Evolutionary conservation across 805 yeast genomes (phyloP), one percentile per base, ranked within the genome.

Genomic region (Candida boleticola): DNA sequence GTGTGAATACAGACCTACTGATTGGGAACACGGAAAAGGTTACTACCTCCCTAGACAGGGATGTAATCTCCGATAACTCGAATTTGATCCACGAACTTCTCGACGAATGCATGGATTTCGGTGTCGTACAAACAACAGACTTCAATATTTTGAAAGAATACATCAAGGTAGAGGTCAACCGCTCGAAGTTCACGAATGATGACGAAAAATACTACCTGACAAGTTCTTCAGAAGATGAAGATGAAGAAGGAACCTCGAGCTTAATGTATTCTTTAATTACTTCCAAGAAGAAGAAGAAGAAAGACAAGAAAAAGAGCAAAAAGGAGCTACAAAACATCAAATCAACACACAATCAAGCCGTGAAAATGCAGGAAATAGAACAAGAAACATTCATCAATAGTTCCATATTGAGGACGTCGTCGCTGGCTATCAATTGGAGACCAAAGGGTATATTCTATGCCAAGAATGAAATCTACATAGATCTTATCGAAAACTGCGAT

Each of bases 51-150:
- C 60, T 85, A 31, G 78, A 77, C 51, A 74, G 74, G 41, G 89
- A 83, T 41, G 53, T 79, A 14, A 76, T 88, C 2, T 64, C 77
- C 18, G 96, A 89, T 60, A 92, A 89, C 60, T 76, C 79, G 49
- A 80, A 82, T 26, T 68, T 89, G 37, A 76, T 89, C 5, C 84
- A 83, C 61, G 97, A 89, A 58, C 64, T 89, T n/a, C 62, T 89
- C 34, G 97, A 89, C 57, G 97, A 89, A 56, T 85, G 89, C 73
- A 76, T 87, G 79, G 97, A 89, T 60, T 85, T 77, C 61, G 97
- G 97, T 6, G 64, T 85, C n/a, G 81, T 89, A 1, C 97, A 89
- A 63, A 70, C 85, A 40, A 85, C 96, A 0, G 96, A 89, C 54
- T 77, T 80, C 39, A 84, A 83, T 48, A 76, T 89, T 10, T 70